Percentiles rank a stretch among this genome's conserved stretches.
Conservation (phyloP, 2,329 filamentous ascomycete genomes). For the Emergomyces africanus region DNA sequence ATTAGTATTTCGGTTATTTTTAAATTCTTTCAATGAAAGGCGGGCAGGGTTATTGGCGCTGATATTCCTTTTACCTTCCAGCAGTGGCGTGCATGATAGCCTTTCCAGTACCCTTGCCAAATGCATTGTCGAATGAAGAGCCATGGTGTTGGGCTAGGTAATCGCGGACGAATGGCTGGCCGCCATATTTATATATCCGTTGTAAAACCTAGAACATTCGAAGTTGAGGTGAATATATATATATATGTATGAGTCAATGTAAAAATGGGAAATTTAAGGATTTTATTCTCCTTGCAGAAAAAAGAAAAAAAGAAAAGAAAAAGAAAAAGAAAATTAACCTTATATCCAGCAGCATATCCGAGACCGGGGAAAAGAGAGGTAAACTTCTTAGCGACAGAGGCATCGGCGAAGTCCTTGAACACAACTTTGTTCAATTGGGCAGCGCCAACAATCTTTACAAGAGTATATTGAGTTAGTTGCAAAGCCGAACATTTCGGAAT, state of each 20-base stretch:
- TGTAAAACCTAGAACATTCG: conserved; percentile 54
- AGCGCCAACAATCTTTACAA: conserved; percentile 40
- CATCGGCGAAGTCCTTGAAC: conserved; percentile 77
- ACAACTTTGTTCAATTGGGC: conserved; percentile 76
- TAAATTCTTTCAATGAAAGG: background rate
- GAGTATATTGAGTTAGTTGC: background rate
- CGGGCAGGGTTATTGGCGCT: background rate
- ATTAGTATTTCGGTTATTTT: conserved; percentile 10
- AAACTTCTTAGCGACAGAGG: conserved; percentile 63
- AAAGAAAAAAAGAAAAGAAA: no score
- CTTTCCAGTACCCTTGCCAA: conserved; percentile 95
- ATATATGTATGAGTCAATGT: conserved; percentile 4
- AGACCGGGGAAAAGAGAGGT: conserved; percentile 93
- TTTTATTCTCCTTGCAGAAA: background rate
- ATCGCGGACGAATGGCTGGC: conserved; percentile 89
- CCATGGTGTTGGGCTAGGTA: conserved; percentile 72
- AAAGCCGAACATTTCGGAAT: background rate
- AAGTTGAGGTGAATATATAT: background rate
- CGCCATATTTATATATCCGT: conserved; percentile 97
- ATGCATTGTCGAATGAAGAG: conserved; percentile 70
- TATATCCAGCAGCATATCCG: conserved; percentile 95
- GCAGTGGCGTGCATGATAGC: conserved; percentile 96
- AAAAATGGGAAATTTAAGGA: background rate
- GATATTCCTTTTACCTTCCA: conserved; percentile 54
- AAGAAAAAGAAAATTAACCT: conserved; percentile 47